These are phyloP conservation scores for Polytolypa hystricis DNA, from an alignment of 2,329 filamentous ascomycete species.

Conservation along the genomic window DNA sequence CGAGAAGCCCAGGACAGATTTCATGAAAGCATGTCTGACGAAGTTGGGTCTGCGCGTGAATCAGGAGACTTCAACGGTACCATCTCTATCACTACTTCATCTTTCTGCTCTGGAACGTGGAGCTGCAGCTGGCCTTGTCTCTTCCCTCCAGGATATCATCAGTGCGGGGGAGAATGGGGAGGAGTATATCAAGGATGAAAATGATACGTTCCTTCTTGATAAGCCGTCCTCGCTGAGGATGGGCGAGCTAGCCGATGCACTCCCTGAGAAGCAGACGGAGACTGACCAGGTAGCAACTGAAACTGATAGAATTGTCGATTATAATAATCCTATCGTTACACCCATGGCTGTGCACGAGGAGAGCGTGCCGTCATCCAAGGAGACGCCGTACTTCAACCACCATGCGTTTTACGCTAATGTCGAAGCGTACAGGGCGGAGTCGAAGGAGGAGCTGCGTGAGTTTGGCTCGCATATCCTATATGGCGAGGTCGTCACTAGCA, in stretches of 20 bases:
- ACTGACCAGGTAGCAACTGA: slow-evolving; percentile 21
- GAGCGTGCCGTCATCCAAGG: slow-evolving; percentile 54
- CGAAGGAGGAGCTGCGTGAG: slow-evolving; percentile 42
- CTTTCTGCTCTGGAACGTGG: slow-evolving; percentile 59
- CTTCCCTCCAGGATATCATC: slow-evolving; percentile 54
- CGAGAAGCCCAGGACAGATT: slow-evolving; percentile 58
- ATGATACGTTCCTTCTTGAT: slow-evolving; percentile 72
- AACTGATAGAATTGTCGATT: slow-evolving; percentile 58
- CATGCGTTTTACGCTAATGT: slow-evolving; percentile 65
- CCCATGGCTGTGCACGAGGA: slow-evolving; percentile 61
- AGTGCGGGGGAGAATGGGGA: slow-evolving; percentile 53
- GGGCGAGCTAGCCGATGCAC: slow-evolving; percentile 42
- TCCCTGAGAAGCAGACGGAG: slow-evolving; percentile 31
- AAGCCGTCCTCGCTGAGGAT: slow-evolving; percentile 53
- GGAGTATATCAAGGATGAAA: slow-evolving; percentile 66
- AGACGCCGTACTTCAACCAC: slow-evolving; percentile 82
- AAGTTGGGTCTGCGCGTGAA: slow-evolving; percentile 77
- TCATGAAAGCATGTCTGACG: slow-evolving; percentile 65
- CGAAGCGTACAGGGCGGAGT: slow-evolving; percentile 50
- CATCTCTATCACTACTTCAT: slow-evolving; percentile 71
- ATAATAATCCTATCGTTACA: slow-evolving; percentile 62
- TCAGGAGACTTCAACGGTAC: slow-evolving; percentile 56
- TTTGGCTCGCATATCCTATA: slow-evolving; percentile 78
- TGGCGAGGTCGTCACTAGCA: slow-evolving; percentile 85
- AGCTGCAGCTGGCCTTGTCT: slow-evolving; percentile 56